phyloP scores from a whole-genome alignment of 768 basidiomycete genomes.

The Boletus reticuloceps region DNA sequence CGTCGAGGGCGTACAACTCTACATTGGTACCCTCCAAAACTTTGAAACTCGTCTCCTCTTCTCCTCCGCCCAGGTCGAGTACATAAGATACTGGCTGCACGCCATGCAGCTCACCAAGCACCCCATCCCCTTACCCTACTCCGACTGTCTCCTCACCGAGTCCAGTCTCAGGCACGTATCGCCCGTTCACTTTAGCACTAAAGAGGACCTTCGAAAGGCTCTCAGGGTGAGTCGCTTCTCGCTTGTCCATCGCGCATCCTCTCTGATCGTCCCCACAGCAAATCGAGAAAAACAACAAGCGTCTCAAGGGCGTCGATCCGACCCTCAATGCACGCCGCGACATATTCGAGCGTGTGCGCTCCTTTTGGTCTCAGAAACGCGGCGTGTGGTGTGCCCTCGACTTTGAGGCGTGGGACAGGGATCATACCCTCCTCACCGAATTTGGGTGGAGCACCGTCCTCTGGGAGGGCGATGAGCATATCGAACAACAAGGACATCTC shows the following conservation, averaged over 20 bases:
- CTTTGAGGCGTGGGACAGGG: conserved; percentile 81
- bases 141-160: conserved; percentile 67
- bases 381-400: conserved; percentile 80
- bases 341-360: conserved; percentile 65
- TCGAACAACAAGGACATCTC: conserved; percentile 54
- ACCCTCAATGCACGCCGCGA: conserved; percentile 54
- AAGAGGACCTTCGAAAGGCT: conserved; percentile 52
- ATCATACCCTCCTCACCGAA: conserved; percentile 73
- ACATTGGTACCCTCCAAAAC: conserved; percentile 68
- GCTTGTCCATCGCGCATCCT: background rate
- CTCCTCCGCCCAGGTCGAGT: conserved; percentile 83
- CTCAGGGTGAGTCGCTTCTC: conserved; percentile 47
- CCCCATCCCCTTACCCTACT: conserved; percentile 71
- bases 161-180: conserved; percentile 57
- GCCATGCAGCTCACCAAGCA: conserved; percentile 64
- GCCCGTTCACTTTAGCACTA: conserved; percentile 54
- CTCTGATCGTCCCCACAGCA: conserved; percentile 39
- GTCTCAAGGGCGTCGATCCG: conserved; percentile 62
- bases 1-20: conserved; percentile 66
- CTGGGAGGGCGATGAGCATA: conserved; percentile 52
- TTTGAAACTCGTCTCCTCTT: conserved; percentile 80
- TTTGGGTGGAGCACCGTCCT: conserved; percentile 70
- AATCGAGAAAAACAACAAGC: conserved; percentile 80
- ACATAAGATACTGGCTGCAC: conserved; percentile 80
- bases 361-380: conserved; percentile 56